Evolutionary conservation across 2,329 filamentous ascomycete genomes (phyloP), one percentile per base, ranked within the genome.

Genomic region (Xylariaceae sp.): DNA sequence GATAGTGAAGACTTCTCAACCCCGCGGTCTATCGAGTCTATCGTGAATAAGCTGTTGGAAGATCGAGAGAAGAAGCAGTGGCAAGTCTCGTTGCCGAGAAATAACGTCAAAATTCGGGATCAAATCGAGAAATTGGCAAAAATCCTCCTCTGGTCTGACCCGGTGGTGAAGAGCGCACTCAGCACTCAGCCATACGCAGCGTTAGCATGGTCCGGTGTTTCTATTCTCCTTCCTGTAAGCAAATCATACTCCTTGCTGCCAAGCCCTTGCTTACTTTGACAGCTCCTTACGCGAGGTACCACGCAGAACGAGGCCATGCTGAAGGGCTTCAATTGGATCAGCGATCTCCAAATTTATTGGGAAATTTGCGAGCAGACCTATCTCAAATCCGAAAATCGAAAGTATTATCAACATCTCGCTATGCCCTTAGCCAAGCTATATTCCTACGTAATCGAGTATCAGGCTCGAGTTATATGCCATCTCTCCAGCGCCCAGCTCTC

Each of bases 131-230:
- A n/a, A 36, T 23, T 52, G 9, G 20, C 21, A 5, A 52, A 52
- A 13, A 10, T 46, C 15, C 35, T 52, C 27, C 1, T 52, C 4
- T 52, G 49, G 49, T 27, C 13, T 13, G 9, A 46, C 15, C 3
- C 8, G 3, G n/a, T 52, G 13, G 49, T 52, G 10, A 46, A 52
- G 27, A 10, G 35, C 7, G 49, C 41, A 15, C n/a, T 52, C 2
- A 52, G 41, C 3, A 23, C 16, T 4, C 49, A 52, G 11, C 49
- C 49, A 6, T 46, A 52, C 13, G 49, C 49, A 16, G 49, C 49
- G 13, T 7, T 52, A 10, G 49, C 49, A 2, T 52, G 49, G 49
- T 46, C 49, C 3, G 49, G 49, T 0, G 42, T 52, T n/a, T 52
- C 49, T 2, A 26, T 52, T 3, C 23, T 52, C 3, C 41, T 52